Percentiles rank a stretch among this genome's conserved stretches.
Conservation (phyloP, 306 rosid genomes). For the Senna tora region DNA sequence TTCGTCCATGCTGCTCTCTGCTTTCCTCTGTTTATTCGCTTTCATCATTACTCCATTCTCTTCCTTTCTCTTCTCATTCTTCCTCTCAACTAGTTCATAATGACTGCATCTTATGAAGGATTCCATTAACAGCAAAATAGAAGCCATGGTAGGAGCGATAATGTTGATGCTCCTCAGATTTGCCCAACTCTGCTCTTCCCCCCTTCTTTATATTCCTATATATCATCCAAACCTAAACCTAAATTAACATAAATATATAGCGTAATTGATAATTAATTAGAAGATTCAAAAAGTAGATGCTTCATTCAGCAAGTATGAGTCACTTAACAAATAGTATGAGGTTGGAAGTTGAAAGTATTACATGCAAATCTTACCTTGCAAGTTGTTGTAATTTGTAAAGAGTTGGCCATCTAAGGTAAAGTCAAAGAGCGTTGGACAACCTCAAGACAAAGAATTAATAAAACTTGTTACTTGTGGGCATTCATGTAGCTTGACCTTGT, state of each 20-base stretch:
- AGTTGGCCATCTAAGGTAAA: constrained; percentile 18
- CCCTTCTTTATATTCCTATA: not conserved
- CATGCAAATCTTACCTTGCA: constrained; percentile 30
- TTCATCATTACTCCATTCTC: constrained; percentile 6
- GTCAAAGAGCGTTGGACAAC: constrained; percentile 50
- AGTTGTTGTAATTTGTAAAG: not conserved
- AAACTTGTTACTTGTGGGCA: constrained; percentile 15
- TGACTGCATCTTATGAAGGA: constrained; percentile 39
- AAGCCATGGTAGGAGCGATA: constrained; percentile 44
- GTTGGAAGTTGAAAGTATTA: not conserved
- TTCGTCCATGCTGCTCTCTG: constrained; percentile 28
- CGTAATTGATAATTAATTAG: too few species aligned
- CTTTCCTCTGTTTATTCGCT: constrained; percentile 27
- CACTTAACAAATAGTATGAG: constrained; percentile 28
- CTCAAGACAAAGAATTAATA: constrained; percentile 1
- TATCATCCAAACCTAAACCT: not conserved
- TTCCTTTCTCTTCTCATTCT: not conserved
- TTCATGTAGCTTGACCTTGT: constrained; percentile 6
- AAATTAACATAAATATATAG: too few species aligned
- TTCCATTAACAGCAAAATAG: constrained; percentile 50
- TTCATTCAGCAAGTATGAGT: constrained; percentile 31
- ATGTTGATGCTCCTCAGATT: not conserved
- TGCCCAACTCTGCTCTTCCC: not conserved
- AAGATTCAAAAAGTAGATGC: not conserved
- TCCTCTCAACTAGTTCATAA: constrained; percentile 23